Evolutionary conservation across 139 green algal genomes (phyloP).

Genomic region (Chlamydomonas incerta): DNA sequence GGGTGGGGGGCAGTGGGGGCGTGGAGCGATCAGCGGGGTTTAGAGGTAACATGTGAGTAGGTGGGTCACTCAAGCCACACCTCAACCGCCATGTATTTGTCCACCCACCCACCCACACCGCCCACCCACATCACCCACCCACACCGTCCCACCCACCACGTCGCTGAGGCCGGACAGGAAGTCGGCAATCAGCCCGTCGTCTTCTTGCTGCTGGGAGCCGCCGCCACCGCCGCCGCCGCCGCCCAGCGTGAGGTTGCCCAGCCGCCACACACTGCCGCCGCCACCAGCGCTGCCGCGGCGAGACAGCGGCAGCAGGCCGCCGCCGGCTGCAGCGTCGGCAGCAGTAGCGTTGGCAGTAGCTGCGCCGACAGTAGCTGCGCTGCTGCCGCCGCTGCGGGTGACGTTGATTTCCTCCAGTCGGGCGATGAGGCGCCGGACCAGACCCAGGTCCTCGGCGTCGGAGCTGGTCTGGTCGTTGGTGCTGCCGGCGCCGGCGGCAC

Average conservation of each 20-base stretch:
- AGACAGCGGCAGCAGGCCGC: neutral
- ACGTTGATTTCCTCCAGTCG: conserved; percentile 16
- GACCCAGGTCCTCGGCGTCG: neutral
- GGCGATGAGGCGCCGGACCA: conserved; percentile 2
- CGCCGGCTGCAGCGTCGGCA: neutral
- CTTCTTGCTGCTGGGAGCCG: no score
- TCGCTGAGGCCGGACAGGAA: conserved; percentile 20
- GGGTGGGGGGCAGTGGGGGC: neutral
- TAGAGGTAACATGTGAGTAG: neutral
- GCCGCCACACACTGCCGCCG: conserved; percentile 13
- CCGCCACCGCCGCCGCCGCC: neutral
- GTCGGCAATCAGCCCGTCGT: conserved; percentile 14
- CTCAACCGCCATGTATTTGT: no score
- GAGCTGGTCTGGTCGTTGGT: neutral
- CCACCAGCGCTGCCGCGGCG: neutral
- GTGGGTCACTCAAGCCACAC: neutral
- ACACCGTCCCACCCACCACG: neutral
- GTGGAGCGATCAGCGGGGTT: neutral
- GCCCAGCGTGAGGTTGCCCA: conserved; percentile 21
- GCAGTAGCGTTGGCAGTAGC: neutral
- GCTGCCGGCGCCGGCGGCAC: neutral
- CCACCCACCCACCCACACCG: neutral
- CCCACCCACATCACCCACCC: neutral
- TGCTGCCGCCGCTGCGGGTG: neutral
- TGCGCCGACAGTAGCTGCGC: neutral